Evolutionary conservation across 768 basidiomycete species (phyloP).

Genomic region (Kwoniella bestiolae): DNA sequence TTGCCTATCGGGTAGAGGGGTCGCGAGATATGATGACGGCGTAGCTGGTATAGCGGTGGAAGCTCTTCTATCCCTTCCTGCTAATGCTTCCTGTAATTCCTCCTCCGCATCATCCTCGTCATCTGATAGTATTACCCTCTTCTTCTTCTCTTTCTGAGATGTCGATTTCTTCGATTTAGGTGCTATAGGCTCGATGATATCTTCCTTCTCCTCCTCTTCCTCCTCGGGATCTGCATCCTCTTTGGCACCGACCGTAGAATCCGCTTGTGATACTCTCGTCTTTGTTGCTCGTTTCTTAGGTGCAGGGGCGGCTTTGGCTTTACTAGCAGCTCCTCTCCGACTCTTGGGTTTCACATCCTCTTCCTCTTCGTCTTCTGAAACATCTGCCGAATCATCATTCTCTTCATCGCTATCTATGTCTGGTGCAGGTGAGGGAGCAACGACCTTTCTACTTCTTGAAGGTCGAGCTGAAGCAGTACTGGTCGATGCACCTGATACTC

Average conservation of each 20-base stretch:
- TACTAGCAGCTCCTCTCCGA: conserved; percentile 16
- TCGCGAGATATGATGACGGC: conserved; percentile 1
- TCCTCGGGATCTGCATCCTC: conserved; percentile 18
- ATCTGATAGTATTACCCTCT: conserved; percentile 19
- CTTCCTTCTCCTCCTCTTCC: conserved; percentile 32
- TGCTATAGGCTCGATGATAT: conserved; percentile 12
- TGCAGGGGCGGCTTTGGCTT: conserved; percentile 15
- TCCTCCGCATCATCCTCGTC: conserved; percentile 31
- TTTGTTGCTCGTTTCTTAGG: conserved; percentile 21
- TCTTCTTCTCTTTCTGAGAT: conserved; percentile 4
- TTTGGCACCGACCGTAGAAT: conserved; percentile 17
- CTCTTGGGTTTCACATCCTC: conserved; percentile 27
- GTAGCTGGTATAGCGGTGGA: conserved; percentile 11
- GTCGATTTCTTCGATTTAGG: conserved; percentile 8
- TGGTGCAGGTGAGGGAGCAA: not conserved
- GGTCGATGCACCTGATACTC: conserved; percentile 13
- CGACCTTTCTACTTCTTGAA: conserved; percentile 14
- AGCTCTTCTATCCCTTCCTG: conserved; percentile 20
- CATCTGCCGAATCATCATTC: conserved; percentile 9
- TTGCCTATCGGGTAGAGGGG: conserved; percentile 9
- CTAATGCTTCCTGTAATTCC: conserved; percentile 26
- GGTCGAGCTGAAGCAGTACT: conserved; percentile 4
- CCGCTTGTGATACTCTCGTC: conserved; percentile 16
- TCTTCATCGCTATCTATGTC: conserved; percentile 22
- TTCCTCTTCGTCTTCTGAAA: conserved; percentile 28